These are phyloP conservation scores for Flaveria ramosissima DNA, from an alignment of 129 eudicot genomes.

Conservation along the genomic window DNA sequence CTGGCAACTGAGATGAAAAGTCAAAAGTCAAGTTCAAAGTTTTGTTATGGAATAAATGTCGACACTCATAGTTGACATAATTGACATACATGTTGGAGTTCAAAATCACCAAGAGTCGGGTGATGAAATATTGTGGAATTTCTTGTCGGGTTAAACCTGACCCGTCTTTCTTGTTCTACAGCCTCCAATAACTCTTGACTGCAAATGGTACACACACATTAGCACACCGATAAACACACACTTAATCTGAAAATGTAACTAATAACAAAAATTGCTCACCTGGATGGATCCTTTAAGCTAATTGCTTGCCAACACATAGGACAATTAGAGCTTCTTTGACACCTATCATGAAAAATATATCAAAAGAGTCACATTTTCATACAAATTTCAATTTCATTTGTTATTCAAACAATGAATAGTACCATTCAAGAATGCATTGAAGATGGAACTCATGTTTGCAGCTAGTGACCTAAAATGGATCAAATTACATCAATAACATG, in stretches of 20 bases:
- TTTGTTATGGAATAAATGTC: conserved; percentile 1
- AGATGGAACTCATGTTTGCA: conserved; percentile 91
- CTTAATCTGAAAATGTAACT: neutral
- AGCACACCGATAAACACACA: conserved; percentile 1
- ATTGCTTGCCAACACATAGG: conserved; percentile 91
- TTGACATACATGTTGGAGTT: conserved; percentile 64
- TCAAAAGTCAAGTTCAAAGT: neutral
- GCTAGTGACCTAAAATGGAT: conserved; percentile 55
- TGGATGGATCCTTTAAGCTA: conserved; percentile 66
- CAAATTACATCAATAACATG: conserved; percentile 8
- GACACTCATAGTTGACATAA: neutral
- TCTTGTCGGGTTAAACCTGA: conserved; percentile 55
- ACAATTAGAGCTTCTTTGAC: conserved; percentile 84
- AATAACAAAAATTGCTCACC: conserved; percentile 33
- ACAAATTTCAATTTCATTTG: neutral
- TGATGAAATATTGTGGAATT: conserved; percentile 66
- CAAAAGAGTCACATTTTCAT: neutral
- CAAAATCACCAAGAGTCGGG: conserved; percentile 72
- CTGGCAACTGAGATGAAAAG: conserved; percentile 50
- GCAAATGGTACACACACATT: conserved; percentile 5
- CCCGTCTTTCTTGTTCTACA: conserved; percentile 60
- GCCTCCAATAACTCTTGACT: conserved; percentile 79
- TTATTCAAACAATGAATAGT: neutral
- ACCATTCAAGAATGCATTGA: conserved; percentile 80
- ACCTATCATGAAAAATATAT: conserved; percentile 38